These are phyloP conservation scores for Hymenoscyphus scutula DNA, from an alignment of 2,329 filamentous ascomycete species.

Conservation along the genomic window DNA sequence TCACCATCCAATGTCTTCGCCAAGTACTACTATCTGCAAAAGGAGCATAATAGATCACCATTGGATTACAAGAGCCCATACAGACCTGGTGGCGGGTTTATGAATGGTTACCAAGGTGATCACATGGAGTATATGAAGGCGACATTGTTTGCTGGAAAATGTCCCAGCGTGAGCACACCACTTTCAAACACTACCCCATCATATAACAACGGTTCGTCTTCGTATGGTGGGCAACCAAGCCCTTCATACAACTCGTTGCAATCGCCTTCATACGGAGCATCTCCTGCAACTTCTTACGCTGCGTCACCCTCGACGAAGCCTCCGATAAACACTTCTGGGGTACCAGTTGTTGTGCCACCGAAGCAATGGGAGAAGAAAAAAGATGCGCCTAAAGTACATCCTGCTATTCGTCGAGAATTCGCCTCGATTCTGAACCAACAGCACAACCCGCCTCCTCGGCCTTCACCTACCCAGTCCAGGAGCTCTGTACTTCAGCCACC, in stretches of 20 bases:
- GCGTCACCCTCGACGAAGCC: slow-evolving; percentile 17
- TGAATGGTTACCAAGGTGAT: slow-evolving; percentile 57
- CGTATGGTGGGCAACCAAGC: slow-evolving; percentile 16
- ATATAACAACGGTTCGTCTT: slow-evolving; percentile 14
- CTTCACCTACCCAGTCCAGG: slow-evolving; percentile 17
- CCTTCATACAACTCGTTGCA: slow-evolving; percentile 9
- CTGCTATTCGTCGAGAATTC: slow-evolving; percentile 40
- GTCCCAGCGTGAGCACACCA: slow-evolving; percentile 12
- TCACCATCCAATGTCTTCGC: slow-evolving; percentile 30
- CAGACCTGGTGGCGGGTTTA: slow-evolving; percentile 54
- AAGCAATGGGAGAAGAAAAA: slow-evolving; percentile 33
- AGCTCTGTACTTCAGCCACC: slow-evolving; percentile 23
- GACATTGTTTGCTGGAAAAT: slow-evolving; percentile 29
- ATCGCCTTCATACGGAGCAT: slow-evolving; percentile 9
- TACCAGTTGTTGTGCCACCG: slow-evolving; percentile 11
- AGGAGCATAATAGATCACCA: slow-evolving; percentile 57
- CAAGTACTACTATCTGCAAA: slow-evolving; percentile 53
- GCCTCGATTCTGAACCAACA: slow-evolving; percentile 29
- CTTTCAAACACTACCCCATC: slow-evolving; percentile 16
- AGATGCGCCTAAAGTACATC: slow-evolving; percentile 35
- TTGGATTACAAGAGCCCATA: slow-evolving; percentile 60
- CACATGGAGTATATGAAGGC: slow-evolving; percentile 31
- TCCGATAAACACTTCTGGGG: slow-evolving; percentile 11
- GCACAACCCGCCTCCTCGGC: slow-evolving; percentile 21
- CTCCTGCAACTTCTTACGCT: slow-evolving; percentile 12